Base-by-base conservation (phyloP, 106 monocot species). In the Xerophyta viscosa region DNA sequence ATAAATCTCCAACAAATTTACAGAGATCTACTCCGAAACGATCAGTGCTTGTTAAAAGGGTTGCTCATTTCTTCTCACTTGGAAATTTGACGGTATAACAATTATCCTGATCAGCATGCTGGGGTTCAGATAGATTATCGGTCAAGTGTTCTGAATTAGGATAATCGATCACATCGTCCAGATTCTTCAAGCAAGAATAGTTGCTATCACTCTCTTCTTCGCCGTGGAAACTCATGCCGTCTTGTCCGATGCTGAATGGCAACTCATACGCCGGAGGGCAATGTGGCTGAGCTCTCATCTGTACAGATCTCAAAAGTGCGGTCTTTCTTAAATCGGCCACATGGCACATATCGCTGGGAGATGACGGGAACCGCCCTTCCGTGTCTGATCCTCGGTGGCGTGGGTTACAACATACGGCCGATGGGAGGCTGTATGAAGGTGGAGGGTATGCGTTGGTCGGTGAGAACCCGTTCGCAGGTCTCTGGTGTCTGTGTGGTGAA, bases 321-420 rank as follows among this genome's bases (percentile, higher is more conserved):
- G 88, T 62, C 19, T 68, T 63, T 18, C 93, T 73, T 15, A 94
- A 63, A 51, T 94, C 93, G 8, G 63, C 80, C 0, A 68, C 61
- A 54, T 94, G 88, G 69, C 93, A 94, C 50, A 78, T 70, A 48
- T 94, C 93, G 45, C 81, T 88, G 1, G 88, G 93, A 7, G 93
- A 94, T 0, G 88, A 88, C 21, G 93, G 93, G 37, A 84, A 88
- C 41, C 93, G 69, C 6, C 66, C 74, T 55, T 88, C 88, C 10
- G 80, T 62, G 3, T 94, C 93, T 3, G 86, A 68, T 8, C 88
- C 77, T 28, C 77, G 77, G 17, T 66, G 82, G 8, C 93, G 83
- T 31, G 68, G 29, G 28, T 77, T 71, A 10, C 74, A 71, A 49
- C 86, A 86, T 31, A 71, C 65, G 8, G 70, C 75, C 4, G 91